A percentile compares a stretch with the other conserved stretches of the same genome.
Evolutionary conservation across 768 basidiomycete species (phyloP).

Genomic region (Boletellus ananiceps): DNA sequence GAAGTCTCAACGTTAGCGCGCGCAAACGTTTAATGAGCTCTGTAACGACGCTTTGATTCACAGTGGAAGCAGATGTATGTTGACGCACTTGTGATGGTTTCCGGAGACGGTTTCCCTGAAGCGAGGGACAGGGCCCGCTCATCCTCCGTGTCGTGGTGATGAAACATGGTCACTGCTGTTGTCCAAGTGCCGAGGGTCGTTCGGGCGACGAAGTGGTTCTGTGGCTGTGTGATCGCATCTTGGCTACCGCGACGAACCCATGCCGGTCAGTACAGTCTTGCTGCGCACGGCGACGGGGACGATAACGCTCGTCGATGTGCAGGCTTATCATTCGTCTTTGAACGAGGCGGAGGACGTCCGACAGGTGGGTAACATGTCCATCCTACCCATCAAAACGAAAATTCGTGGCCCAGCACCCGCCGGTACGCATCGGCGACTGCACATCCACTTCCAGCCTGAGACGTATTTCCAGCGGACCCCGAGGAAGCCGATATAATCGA

Average conservation of each 20-base stretch:
- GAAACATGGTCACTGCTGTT: conserved; percentile 20
- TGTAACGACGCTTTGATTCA: conserved; percentile 24
- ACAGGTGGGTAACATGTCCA: conserved; percentile 83
- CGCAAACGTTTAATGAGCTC: conserved; percentile 80
- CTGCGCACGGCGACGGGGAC: background rate
- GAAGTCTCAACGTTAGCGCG: conserved; percentile 64
- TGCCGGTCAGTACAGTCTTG: conserved; percentile 48
- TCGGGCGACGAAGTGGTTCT: background rate
- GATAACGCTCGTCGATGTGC: background rate
- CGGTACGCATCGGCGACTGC: conserved; percentile 40
- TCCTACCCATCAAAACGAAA: conserved; percentile 88
- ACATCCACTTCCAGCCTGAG: conserved; percentile 9
- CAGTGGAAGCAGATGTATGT: background rate
- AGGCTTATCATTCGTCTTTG: conserved; percentile 97
- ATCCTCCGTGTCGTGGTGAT: conserved; percentile 20
- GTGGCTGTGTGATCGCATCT: conserved; percentile 28
- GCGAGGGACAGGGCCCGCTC: conserved; percentile 43
- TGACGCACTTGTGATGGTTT: conserved; percentile 68
- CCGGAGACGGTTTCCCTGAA: conserved; percentile 56
- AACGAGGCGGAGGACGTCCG: conserved; percentile 81
- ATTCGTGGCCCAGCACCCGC: conserved; percentile 89
- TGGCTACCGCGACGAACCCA: conserved; percentile 25
- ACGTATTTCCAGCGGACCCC: conserved; percentile 57
- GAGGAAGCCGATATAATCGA: conserved; percentile 86
- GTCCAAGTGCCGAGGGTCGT: background rate